phyloP scores from a whole-genome alignment of 768 basidiomycete genomes.

The Amanita molliuscula region DNA sequence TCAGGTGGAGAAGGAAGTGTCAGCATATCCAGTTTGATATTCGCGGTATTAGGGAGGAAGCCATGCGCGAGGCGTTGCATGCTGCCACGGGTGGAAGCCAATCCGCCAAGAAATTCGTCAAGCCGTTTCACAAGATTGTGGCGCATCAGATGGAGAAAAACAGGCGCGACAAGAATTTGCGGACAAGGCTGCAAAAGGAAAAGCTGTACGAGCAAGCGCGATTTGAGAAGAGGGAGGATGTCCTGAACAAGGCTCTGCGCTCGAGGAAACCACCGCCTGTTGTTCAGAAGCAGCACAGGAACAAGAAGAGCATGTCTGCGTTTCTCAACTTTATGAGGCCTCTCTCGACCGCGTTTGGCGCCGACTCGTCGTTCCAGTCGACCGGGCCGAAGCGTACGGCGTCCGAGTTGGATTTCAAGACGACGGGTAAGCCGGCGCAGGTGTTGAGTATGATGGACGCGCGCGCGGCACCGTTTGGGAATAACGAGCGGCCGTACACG shows the following conservation, averaged over 20 bases:
- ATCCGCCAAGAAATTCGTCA: slow-evolving; percentile 41
- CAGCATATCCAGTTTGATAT: slow-evolving; percentile 54
- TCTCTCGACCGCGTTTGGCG: slow-evolving; percentile 75
- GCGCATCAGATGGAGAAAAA: slow-evolving; percentile 69
- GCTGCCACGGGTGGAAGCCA: slow-evolving; percentile 29
- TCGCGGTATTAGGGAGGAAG: slow-evolving; percentile 69
- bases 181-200: slow-evolving; percentile 63
- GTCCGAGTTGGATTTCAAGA: slow-evolving; percentile 64
- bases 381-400: slow-evolving; percentile 46
- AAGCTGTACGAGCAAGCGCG: slow-evolving; percentile 66
- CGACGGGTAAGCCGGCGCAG: slow-evolving; percentile 64
- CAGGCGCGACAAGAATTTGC: slow-evolving; percentile 63
- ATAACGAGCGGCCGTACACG: slow-evolving; percentile 73
- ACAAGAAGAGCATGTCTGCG: slow-evolving; percentile 83
- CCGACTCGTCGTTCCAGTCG: slow-evolving; percentile 35
- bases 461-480: slow-evolving; percentile 58
- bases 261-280: slow-evolving; percentile 35
- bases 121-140: slow-evolving; percentile 61
- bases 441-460: slow-evolving; percentile 70
- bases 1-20: slow-evolving; percentile 63
- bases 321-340: slow-evolving; percentile 86
- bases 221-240: slow-evolving; percentile 65
- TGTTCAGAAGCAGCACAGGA: slow-evolving; percentile 65
- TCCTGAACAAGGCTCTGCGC: slow-evolving; percentile 68
- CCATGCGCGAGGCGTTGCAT: slow-evolving; percentile 48